Base-by-base conservation (phyloP, 495 filamentous ascomycete species). In the Hypoxylon crocopeplum region DNA sequence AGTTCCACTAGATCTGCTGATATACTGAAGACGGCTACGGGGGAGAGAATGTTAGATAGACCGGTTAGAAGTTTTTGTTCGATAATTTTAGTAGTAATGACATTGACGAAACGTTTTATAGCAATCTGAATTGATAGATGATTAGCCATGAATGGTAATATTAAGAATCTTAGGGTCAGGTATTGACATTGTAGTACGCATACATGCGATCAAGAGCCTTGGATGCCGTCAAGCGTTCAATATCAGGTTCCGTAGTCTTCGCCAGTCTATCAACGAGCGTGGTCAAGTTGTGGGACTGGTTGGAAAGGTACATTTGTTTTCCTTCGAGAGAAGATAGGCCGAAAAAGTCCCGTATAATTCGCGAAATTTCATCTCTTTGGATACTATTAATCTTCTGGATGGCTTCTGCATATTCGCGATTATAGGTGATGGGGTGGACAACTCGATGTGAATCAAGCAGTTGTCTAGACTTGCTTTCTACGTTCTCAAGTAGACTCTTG, bases 21-120 rank as follows among this genome's bases (percentile, higher is more conserved):
- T 60, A 67, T 67, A 10, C 13, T 44, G 17, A 64, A 60, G n/a
- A 67, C 60, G 8, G 52, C 54, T 2, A 64, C 56, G 7, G 64
- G 64, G 3, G 64, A 67, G 40, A 69, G 77, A 27, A 84, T 73
- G 0, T 66, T 59, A 3, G 75, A 54, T 10, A 85, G 67, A 7
- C 62, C 56, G 13, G 56, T 59, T n/a, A 88, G 69, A 32, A 88
- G 75, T 63, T 82, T 83, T 21, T 77, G 74, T 45, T 89, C 86
- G 25, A 87, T 80, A 2, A 79, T 86, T 32, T 86, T 73, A 3
- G 77, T 78, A 12, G 80, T 75, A 20, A 88, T 57, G 36, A 88
- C 83, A 30, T 90, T 84, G n/a, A 86, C 69, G 63, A 90, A 87
- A 0, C 75, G 78, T 56, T 81, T 77, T 46, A 86, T 65, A 0